A percentile compares a stretch with the other conserved stretches of the same genome.
Evolutionary conservation across 1,284 basidiomycete genomes (phyloP).

Genomic region (Agaricales sp.): DNA sequence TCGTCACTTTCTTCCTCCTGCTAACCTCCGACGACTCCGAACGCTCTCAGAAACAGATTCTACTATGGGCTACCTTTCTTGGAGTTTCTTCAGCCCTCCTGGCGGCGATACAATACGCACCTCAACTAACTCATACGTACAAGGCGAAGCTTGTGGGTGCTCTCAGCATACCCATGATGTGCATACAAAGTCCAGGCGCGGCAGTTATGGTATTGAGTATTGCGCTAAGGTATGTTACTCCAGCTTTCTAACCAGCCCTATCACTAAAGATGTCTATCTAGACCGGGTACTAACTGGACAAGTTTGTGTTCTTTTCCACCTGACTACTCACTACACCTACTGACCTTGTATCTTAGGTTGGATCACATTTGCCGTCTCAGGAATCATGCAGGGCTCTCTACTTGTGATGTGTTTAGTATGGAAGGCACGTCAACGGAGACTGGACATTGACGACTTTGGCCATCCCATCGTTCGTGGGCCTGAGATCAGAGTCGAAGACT

Average conservation of each 20-base stretch:
- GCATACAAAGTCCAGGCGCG: conserved; percentile 88
- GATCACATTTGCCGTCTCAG: conserved; percentile 81
- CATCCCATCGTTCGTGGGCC: conserved; percentile 25
- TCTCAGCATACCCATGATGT: conserved; percentile 90
- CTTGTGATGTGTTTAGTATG: conserved; percentile 75
- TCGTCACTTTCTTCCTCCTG: conserved; percentile 50
- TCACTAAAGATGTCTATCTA: conserved; percentile 11
- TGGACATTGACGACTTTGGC: conserved; percentile 93
- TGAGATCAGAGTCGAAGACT: not conserved
- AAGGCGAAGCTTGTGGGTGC: conserved; percentile 78
- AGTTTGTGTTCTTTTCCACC: conserved; percentile 31
- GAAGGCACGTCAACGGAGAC: conserved; percentile 64
- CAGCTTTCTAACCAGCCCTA: conserved; percentile 9
- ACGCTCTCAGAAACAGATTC: conserved; percentile 31
- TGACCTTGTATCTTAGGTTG: conserved; percentile 41
- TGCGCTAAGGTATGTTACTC: conserved; percentile 44
- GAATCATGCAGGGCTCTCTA: conserved; percentile 76
- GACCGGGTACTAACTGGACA: conserved; percentile 82
- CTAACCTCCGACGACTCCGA: conserved; percentile 29
- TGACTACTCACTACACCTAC: conserved; percentile 1
- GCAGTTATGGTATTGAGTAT: conserved; percentile 84
- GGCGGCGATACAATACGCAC: conserved; percentile 79
- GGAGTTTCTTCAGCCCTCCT: conserved; percentile 76
- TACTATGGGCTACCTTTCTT: conserved; percentile 77
- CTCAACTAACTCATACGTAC: conserved; percentile 81